phyloP scores from a whole-genome alignment of 2,329 filamentous ascomycete genomes.

The Scedosporium boydii region DNA sequence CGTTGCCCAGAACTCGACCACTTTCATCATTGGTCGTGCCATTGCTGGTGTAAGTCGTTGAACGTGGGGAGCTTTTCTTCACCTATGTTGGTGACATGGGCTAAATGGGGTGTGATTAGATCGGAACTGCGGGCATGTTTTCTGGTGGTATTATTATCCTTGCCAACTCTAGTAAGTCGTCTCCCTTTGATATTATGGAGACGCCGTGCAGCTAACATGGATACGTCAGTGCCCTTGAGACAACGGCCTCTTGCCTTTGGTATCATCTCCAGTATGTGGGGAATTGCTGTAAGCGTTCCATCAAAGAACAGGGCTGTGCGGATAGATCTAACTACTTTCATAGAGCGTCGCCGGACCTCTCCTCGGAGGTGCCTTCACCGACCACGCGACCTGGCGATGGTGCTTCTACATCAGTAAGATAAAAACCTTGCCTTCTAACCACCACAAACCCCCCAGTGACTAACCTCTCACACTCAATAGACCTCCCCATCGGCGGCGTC shows the following conservation, averaged over 20 bases:
- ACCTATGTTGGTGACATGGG: not conserved
- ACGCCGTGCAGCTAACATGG: too few relatives aligned
- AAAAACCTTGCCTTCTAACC: not conserved
- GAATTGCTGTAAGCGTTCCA: constrained; percentile 30
- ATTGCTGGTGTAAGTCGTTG: constrained; percentile 30
- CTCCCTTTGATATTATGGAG: not conserved
- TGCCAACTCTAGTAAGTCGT: constrained; percentile 25
- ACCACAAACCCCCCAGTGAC: not conserved
- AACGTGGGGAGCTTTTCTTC: too few relatives aligned
- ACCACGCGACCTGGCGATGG: constrained; percentile 42
- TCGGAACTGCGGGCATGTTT: constrained; percentile 41
- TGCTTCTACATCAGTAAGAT: constrained; percentile 31
- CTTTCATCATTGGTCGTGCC: constrained; percentile 42
- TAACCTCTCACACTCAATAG: constrained; percentile 15
- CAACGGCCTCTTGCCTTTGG: constrained; percentile 46
- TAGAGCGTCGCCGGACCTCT: constrained; percentile 36
- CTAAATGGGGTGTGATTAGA: constrained; percentile 13
- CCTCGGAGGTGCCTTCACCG: constrained; percentile 39
- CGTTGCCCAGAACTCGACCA: constrained; percentile 32
- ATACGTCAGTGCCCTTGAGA: constrained; percentile 34
- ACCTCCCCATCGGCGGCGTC: constrained; percentile 36
- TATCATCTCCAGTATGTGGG: constrained; percentile 45
- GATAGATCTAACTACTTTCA: not conserved
- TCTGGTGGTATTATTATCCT: constrained; percentile 40
- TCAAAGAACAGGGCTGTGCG: not conserved